Evolutionary conservation across 306 rosid genomes (phyloP).

Genomic region (Datisca glomerata): DNA sequence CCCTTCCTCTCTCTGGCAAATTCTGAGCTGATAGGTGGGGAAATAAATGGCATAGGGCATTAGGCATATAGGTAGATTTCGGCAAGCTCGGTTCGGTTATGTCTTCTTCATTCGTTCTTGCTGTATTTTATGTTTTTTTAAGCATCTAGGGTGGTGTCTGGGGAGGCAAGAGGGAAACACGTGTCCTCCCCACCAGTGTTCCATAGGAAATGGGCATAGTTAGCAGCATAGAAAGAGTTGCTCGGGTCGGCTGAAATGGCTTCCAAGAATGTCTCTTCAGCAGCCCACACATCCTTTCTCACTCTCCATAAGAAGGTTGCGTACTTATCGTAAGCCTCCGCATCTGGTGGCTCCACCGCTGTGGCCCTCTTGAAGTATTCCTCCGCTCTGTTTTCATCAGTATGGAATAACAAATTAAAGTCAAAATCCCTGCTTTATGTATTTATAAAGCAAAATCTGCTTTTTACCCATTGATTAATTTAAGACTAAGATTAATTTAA

Average conservation of each 20-base stretch:
- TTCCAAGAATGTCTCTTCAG: slow-evolving; percentile 73
- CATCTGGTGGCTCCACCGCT: slow-evolving; percentile 49
- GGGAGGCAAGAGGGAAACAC: slow-evolving; percentile 52
- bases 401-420: not conserved
- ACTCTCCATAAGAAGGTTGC: slow-evolving; percentile 75
- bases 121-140: too few species aligned
- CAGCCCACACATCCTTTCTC: slow-evolving; percentile 73
- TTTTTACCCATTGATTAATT: too few species aligned
- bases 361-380: slow-evolving; percentile 72
- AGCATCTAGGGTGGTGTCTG: slow-evolving; percentile 32
- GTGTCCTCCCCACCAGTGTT: slow-evolving; percentile 90
- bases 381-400: slow-evolving; percentile 82
- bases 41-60: too few species aligned
- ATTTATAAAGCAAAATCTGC: too few species aligned
- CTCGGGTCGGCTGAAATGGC: slow-evolving; percentile 73
- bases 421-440: too few species aligned
- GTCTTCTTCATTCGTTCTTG: too few species aligned
- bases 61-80: too few species aligned
- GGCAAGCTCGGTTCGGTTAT: too few species aligned
- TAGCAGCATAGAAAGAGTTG: slow-evolving; percentile 65
- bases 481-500: too few species aligned
- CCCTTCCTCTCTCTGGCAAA: too few species aligned
- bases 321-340: slow-evolving; percentile 72
- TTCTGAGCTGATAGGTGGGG: too few species aligned
- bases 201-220: slow-evolving; percentile 92